A percentile compares a stretch with the other conserved stretches of the same genome.
Evolutionary conservation across 163 green algal species (phyloP).

Genomic region (Scenedesmus sp.): DNA sequence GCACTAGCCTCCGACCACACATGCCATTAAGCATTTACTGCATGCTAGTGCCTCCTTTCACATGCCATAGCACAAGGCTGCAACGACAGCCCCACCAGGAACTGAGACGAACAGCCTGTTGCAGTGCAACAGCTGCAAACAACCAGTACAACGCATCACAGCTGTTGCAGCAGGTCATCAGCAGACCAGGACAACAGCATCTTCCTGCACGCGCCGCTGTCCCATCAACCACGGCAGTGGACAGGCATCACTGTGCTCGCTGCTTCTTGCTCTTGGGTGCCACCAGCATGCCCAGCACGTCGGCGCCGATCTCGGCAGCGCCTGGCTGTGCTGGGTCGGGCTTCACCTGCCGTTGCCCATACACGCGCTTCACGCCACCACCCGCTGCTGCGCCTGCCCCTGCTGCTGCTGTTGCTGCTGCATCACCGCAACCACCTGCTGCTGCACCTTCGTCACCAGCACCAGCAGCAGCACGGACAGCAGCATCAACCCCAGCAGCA

Average conservation of each 20-base stretch:
- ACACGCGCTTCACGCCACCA: conserved; percentile 18
- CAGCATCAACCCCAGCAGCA: not conserved
- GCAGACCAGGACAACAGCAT: too few species aligned
- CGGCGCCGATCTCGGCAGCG: not conserved
- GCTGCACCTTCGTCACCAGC: not conserved
- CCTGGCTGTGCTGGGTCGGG: not conserved
- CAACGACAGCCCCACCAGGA: too few species aligned
- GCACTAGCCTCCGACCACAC: too few species aligned
- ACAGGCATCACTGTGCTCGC: not conserved
- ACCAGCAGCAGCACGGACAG: not conserved
- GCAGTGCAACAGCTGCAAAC: too few species aligned
- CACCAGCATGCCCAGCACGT: conserved; percentile 37
- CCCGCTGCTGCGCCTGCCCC: not conserved
- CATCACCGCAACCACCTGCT: not conserved
- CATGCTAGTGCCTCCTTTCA: too few species aligned
- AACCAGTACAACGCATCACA: too few species aligned
- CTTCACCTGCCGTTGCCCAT: conserved; percentile 44
- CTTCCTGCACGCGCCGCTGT: too few species aligned
- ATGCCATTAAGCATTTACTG: too few species aligned
- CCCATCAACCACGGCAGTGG: too few species aligned
- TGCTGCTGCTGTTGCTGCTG: conserved; percentile 23
- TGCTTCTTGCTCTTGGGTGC: conserved; percentile 12
- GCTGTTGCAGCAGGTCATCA: too few species aligned
- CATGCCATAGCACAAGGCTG: too few species aligned
- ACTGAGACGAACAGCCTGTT: too few species aligned